Base-by-base conservation (phyloP, 2,329 filamentous ascomycete genomes). In the Aureobasidium sp. region DNA sequence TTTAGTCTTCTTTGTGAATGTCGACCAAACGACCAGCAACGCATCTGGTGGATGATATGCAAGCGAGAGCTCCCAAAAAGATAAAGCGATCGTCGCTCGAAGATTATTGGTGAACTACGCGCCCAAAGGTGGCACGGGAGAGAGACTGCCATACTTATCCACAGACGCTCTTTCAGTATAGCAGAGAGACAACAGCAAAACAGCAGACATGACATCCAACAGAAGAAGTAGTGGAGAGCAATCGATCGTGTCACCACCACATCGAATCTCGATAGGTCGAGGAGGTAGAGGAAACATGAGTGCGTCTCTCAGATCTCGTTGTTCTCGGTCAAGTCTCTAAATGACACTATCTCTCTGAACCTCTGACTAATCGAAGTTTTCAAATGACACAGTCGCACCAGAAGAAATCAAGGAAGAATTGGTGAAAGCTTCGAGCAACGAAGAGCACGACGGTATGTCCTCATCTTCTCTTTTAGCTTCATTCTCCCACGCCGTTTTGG, bases 361-460 rank as follows among this genome's bases (percentile, higher is more conserved):
- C 13, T 15, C 13, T 1, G 23, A 44, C 52, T 41, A 8, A 41
- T 34, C 6, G 34, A 13, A 37, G 34, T 37, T 15, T 13, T 37
- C 12, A 3, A 57, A 7, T 4, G 9, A 8, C 3, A 26, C n/a
- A 57, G 53, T 57, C 41, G n/a, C 39, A 4, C 53, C 53, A 36
- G 39, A 57, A 57, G 53, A 57, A 12, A 57, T 57, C n/a, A 57
- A 46, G 17, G 39, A 57, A n/a, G 53, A 57, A n/a, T 36, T 57
- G 29, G 27, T 34, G 8, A 57, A 57, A 20, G 53, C 53, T 13
- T 44, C 53, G 2, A 46, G 39, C 23, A 36, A 44, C 12, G 53
- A 57, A 6, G 53, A 57, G 5, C 10, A 57, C 10, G 53, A 57
- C 13, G 53, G 53, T 57, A 46, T 12, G 12, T 20, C 15, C 39